Percentiles rank a stretch among this genome's conserved stretches.
These are phyloP conservation scores for Gonapodya prolifera DNA, from an alignment of 192 early-diverging fungal species.

Conservation along the genomic window DNA sequence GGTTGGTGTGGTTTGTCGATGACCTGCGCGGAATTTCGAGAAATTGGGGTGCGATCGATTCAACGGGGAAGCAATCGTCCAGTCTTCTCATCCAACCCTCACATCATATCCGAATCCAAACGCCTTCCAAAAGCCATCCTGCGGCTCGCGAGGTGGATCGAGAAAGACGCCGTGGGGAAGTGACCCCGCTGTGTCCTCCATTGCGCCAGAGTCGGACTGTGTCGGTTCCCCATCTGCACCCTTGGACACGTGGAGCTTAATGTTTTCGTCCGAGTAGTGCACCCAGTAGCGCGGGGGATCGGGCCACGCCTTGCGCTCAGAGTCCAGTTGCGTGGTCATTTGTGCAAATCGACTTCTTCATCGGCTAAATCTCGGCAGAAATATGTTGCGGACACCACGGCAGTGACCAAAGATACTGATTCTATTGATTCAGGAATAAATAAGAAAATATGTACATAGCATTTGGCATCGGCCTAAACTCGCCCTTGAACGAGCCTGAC, in stretches of 20 bases:
- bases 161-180: neutral
- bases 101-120: neutral
- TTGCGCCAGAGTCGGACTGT: neutral
- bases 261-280: neutral
- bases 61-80: neutral
- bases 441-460: no score
- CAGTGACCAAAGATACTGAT: no score
- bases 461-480: no score
- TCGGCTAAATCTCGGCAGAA: no score
- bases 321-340: no score
- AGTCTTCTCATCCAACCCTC: neutral
- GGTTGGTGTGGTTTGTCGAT: neutral
- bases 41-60: neutral
- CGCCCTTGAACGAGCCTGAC: no score
- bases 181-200: neutral
- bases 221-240: neutral
- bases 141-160: neutral
- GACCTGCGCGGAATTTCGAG: neutral
- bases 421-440: no score
- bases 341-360: no score
- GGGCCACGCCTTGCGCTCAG: neutral
- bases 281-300: neutral
- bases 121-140: neutral
- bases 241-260: neutral
- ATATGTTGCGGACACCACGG: no score